These are phyloP conservation scores for Talaromyces ruber DNA, from an alignment of 495 filamentous ascomycete species.

Conservation along the genomic window DNA sequence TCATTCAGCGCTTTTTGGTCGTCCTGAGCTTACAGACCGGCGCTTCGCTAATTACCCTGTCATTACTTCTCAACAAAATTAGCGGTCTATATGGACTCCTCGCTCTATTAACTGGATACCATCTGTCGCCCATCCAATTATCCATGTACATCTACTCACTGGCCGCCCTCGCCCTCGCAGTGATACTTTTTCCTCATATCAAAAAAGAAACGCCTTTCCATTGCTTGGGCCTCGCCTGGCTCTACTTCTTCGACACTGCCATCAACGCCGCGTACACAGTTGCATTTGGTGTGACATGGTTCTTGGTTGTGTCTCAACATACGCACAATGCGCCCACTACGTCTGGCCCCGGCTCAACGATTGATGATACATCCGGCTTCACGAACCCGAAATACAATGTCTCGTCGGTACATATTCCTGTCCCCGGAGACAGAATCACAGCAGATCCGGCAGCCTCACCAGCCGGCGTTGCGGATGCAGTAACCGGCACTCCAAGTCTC, in stretches of 20 bases:
- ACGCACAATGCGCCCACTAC: slow-evolving; percentile 30
- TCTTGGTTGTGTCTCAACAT: slow-evolving; percentile 56
- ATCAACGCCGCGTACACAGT: slow-evolving; percentile 72
- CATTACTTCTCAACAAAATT: slow-evolving; percentile 78
- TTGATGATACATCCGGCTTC: slow-evolving; percentile 60
- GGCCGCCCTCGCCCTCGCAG: slow-evolving; percentile 49
- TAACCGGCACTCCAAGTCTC: slow-evolving; percentile 17
- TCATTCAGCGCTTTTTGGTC: slow-evolving; percentile 64
- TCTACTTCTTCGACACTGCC: slow-evolving; percentile 71
- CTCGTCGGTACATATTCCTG: slow-evolving; percentile 37
- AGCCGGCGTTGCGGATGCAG: slow-evolving; percentile 22
- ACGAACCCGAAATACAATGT: slow-evolving; percentile 58
- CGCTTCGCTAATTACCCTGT: slow-evolving; percentile 69
- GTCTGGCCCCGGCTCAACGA: slow-evolving; percentile 40
- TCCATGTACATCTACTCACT: slow-evolving; percentile 83
- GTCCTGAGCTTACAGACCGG: slow-evolving; percentile 79
- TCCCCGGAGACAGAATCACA: slow-evolving; percentile 28
- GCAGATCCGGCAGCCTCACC: slow-evolving; percentile 43
- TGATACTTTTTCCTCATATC: slow-evolving; percentile 60
- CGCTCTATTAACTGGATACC: slow-evolving; percentile 67
- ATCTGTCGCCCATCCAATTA: slow-evolving; percentile 60
- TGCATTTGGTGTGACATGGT: slow-evolving; percentile 77
- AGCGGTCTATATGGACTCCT: slow-evolving; percentile 84
- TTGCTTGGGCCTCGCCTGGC: slow-evolving; percentile 61
- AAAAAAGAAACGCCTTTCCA: slow-evolving; percentile 60